Base-by-base conservation (phyloP, 768 basidiomycete species). In the Russula sp. region DNA sequence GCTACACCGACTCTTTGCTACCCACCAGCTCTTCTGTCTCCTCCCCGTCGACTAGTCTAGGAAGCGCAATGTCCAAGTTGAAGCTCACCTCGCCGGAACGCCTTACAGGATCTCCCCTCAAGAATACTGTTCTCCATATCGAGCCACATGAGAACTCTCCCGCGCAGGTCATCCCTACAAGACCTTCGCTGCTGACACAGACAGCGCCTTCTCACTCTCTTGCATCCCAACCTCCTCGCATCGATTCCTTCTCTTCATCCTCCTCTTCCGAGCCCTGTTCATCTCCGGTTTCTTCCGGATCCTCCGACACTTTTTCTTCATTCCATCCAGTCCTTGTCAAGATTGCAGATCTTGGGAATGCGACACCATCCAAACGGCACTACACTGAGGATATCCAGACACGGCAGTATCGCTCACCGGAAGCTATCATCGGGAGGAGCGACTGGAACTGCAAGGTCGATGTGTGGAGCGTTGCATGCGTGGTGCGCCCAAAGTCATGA, bases 301-400 rank as follows among this genome's bases (percentile, higher is more conserved):
- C 65, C 16, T 60, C 67, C 4, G 63, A 66, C 18, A 48, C 51
- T 20, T 54, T 47, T 29, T 39, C 55, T 5, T n/a, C 60, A 1
- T 55, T 61, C 55, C 67, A 45, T 18, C 81, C 82, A 3, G 85
- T 97, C 66, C 85, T 82, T 20, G 82, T 97, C 70, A 96, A 97
- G 79, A 94, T 97, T 64, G 93, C 93, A 35, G 93, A 97, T 75
- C 76, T 97, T 47, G 93, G 93, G 29, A 97, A 97, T 71, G 94
- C 93, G 29, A 94, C 93, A 39, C 93, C 92, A 16, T 86, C 90
- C n/a, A 86, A 77, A 66, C 85, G 86, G 68, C 93, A 96, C 71
- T 97, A 84, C 71, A 96, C 93, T 9, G 93, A 95, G 69, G 93
- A 94, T 70, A 96, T 95, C 66, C 94, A 96, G 75, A 97, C 93